Evolutionary conservation across 2,329 filamentous ascomycete species (phyloP).

Genomic region (Gaeumannomyces sp.): DNA sequence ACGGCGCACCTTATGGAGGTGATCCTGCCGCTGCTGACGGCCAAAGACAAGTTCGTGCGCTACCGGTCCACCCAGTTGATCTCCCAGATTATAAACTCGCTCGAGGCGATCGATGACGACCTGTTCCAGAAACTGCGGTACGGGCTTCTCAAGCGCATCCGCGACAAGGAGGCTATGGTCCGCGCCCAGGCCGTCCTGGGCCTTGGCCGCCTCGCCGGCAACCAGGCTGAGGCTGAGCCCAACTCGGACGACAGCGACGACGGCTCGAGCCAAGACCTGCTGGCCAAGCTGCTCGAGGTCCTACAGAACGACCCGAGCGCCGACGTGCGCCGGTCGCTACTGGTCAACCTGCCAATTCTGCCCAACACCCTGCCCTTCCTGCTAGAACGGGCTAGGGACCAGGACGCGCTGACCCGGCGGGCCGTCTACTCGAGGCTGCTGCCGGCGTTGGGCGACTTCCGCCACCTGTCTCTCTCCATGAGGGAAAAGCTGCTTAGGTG

Average conservation of each 20-base stretch:
- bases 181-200: slow-evolving; percentile 88
- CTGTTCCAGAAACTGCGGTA: slow-evolving; percentile 77
- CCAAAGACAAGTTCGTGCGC: slow-evolving; percentile 89
- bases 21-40: slow-evolving; percentile 67
- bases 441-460: slow-evolving; percentile 86
- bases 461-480: slow-evolving; percentile 87
- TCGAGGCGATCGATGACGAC: slow-evolving; percentile 88
- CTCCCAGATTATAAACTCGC: slow-evolving; percentile 84
- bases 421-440: slow-evolving; percentile 83
- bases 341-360: slow-evolving; percentile 84
- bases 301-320: slow-evolving; percentile 92
- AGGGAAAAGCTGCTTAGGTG: slow-evolving; percentile 91
- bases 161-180: slow-evolving; percentile 91
- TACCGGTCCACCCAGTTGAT: slow-evolving; percentile 87
- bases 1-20: slow-evolving; percentile 67
- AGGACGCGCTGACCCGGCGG: slow-evolving; percentile 76
- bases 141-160: slow-evolving; percentile 74
- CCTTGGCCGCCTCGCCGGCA: slow-evolving; percentile 75
- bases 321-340: slow-evolving; percentile 80
- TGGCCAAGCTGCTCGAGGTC: slow-evolving; percentile 79
- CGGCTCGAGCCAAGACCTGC: slow-evolving; percentile 58
- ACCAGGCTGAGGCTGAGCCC: slow-evolving; percentile 64
- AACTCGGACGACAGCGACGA: slow-evolving; percentile 65
- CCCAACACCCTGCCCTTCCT: slow-evolving; percentile 79
- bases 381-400: slow-evolving; percentile 83